phyloP scores from a whole-genome alignment of 2,329 filamentous ascomycete species.

The Albifimbria verrucaria region DNA sequence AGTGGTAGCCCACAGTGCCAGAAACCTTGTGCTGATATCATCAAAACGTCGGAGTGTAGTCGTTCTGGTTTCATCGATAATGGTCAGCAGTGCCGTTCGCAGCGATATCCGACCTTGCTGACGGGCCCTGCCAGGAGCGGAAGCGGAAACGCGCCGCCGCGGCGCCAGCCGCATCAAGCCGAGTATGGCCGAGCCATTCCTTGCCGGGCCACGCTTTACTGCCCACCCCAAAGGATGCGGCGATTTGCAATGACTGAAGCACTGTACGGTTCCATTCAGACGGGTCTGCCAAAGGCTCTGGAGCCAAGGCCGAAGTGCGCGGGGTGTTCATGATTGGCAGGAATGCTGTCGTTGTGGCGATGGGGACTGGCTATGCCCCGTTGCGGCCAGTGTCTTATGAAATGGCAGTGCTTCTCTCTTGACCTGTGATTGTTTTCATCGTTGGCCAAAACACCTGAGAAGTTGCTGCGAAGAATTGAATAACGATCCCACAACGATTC shows the following conservation, averaged over 20 bases:
- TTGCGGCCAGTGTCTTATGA: background rate
- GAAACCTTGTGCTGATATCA: conserved; percentile 20
- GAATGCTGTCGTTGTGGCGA: background rate
- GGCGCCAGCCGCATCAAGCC: conserved; percentile 37
- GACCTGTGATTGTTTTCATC: too few species aligned
- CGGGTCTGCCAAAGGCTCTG: background rate
- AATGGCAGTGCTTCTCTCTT: too few species aligned
- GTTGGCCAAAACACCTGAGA: too few species aligned
- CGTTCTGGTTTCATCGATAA: conserved; percentile 2
- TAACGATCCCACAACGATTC: too few species aligned
- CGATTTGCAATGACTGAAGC: too few species aligned
- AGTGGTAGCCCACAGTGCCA: background rate
- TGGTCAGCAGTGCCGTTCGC: conserved; percentile 19
- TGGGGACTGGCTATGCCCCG: background rate
- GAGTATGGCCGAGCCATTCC: conserved; percentile 32
- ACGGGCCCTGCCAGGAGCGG: conserved; percentile 14
- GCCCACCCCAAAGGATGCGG: background rate
- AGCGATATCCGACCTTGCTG: conserved; percentile 6
- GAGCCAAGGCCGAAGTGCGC: background rate
- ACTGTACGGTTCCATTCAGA: background rate
- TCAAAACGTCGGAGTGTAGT: conserved; percentile 12
- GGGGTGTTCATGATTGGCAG: background rate
- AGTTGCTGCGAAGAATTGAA: too few species aligned
- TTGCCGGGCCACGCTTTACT: background rate
- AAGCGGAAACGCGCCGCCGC: conserved; percentile 25